Conservation (phyloP, 306 rosid species). For the Adenanthera pavonina region DNA sequence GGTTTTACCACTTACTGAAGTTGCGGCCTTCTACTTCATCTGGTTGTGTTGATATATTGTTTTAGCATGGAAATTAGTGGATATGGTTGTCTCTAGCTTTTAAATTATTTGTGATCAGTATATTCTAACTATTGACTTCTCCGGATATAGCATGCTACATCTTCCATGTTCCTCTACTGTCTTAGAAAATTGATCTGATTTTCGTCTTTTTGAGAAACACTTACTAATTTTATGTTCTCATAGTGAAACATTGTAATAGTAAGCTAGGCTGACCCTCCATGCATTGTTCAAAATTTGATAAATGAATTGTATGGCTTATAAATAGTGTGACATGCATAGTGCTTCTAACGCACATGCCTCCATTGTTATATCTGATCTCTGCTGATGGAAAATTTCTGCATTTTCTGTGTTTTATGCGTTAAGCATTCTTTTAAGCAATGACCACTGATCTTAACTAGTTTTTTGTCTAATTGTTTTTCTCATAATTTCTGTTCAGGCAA, state of each 20-base stretch:
- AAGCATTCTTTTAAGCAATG: constrained; percentile 14
- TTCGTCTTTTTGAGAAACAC: background rate
- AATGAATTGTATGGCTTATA: too few species aligned
- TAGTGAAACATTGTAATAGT: background rate
- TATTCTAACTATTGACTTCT: background rate
- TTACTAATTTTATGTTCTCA: background rate
- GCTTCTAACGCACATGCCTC: background rate
- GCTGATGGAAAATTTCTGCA: background rate
- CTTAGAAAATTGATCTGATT: background rate
- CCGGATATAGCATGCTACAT: background rate
- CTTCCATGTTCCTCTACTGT: background rate
- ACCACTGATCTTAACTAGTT: constrained; percentile 6
- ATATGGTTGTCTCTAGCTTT: constrained; percentile 7
- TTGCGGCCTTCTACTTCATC: background rate
- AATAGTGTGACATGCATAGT: background rate
- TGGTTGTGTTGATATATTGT: background rate
- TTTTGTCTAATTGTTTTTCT: background rate
- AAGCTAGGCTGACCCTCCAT: background rate
- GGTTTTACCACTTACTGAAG: constrained; percentile 22
- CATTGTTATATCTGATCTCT: background rate
- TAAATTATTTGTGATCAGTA: background rate
- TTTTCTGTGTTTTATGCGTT: constrained; percentile 4
- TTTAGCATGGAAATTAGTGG: background rate
- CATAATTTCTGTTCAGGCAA: background rate
- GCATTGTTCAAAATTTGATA: too few species aligned